phyloP scores from a whole-genome alignment of 306 rosid genomes.

The Amphicarpaea edgeworthii region DNA sequence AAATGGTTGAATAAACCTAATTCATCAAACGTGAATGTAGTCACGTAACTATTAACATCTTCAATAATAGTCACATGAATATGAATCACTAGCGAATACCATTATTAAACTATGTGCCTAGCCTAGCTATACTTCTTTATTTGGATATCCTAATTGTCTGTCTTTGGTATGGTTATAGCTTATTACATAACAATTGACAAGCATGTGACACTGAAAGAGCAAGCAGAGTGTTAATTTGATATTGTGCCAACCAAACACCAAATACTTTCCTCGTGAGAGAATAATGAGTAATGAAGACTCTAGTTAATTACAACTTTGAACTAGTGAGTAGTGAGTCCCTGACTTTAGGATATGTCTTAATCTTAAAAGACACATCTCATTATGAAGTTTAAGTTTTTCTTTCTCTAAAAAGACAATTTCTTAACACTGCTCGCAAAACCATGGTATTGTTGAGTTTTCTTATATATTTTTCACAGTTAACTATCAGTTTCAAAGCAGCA shows the following conservation, averaged over 20 bases:
- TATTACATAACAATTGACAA: not conserved
- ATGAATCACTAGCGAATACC: too few relatives aligned
- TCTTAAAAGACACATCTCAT: slow-evolving; percentile 5
- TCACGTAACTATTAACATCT: too few relatives aligned
- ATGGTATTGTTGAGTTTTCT: not conserved
- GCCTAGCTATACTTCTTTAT: not conserved
- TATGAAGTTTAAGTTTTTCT: slow-evolving; percentile 4
- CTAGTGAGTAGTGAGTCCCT: not conserved
- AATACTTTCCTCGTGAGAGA: not conserved
- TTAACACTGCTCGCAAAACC: not conserved
- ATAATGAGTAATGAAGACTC: not conserved
- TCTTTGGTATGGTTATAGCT: not conserved
- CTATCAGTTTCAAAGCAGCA: slow-evolving; percentile 20
- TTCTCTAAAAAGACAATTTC: not conserved
- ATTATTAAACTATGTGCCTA: too few relatives aligned
- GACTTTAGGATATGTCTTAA: not conserved
- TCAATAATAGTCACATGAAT: too few relatives aligned
- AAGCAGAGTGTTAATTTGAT: not conserved
- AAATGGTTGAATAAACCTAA: not conserved
- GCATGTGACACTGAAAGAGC: not conserved
- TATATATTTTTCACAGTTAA: not conserved
- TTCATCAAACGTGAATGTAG: too few relatives aligned
- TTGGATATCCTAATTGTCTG: slow-evolving; percentile 25
- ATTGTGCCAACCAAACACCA: not conserved
- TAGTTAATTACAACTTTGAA: not conserved